Evolutionary conservation across 2,329 filamentous ascomycete species (phyloP).

Genomic region (Neoscytalidium dimidiatum): DNA sequence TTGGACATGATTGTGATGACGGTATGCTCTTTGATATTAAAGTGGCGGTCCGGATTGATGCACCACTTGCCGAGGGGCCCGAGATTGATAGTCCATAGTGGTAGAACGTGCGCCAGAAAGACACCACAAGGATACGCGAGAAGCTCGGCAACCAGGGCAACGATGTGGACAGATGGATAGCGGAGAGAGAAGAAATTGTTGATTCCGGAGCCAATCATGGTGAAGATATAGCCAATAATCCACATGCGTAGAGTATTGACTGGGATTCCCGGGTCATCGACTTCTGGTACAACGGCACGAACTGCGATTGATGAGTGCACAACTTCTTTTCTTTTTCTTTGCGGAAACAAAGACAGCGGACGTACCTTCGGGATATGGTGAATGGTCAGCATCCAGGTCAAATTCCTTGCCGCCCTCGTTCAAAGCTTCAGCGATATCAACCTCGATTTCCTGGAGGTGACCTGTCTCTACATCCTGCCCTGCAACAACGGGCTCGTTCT

Average conservation of each 20-base stretch:
- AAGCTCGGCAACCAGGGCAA: conserved; percentile 32
- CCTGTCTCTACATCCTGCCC: conserved; percentile 11
- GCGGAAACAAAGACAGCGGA: background rate
- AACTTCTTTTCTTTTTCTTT: too few relatives aligned
- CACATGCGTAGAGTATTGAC: conserved; percentile 23
- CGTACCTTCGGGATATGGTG: conserved; percentile 18
- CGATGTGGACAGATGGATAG: conserved; percentile 32
- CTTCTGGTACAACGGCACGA: conserved; percentile 16
- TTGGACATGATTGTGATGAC: conserved; percentile 66
- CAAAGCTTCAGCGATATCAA: conserved; percentile 12
- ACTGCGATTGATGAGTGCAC: background rate
- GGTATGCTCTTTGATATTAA: conserved; percentile 65
- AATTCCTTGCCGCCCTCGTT: background rate
- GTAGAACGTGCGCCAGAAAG: conserved; percentile 40
- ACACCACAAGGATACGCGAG: conserved; percentile 20
- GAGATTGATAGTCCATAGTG: conserved; percentile 39
- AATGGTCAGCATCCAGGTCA: conserved; percentile 18
- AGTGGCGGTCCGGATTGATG: conserved; percentile 55
- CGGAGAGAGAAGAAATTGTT: conserved; percentile 35
- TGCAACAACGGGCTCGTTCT: background rate
- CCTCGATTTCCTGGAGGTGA: conserved; percentile 16
- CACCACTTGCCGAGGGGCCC: conserved; percentile 56
- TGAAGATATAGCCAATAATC: conserved; percentile 31
- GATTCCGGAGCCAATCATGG: conserved; percentile 28
- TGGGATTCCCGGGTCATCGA: conserved; percentile 14